phyloP scores from a whole-genome alignment of 257 asterid genomes.

The Coffea eugenioides region DNA sequence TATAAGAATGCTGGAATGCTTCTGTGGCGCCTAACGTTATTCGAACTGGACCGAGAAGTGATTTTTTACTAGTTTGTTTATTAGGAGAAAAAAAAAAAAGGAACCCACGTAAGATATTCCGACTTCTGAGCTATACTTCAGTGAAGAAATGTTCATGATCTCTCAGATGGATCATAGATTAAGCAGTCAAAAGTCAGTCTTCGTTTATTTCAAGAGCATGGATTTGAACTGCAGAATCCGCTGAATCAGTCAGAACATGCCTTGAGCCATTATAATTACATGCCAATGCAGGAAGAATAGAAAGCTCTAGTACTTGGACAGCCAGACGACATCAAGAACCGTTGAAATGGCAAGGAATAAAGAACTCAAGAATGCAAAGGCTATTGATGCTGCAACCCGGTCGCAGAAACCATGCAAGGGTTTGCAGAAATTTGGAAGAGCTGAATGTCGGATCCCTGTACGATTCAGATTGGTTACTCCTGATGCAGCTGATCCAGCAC shows the following conservation, averaged over 20 bases:
- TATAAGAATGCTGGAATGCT: not conserved
- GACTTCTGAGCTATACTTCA: not conserved
- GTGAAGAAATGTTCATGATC: not conserved
- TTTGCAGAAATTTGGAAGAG: slow-evolving; percentile 84
- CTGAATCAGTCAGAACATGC: not conserved
- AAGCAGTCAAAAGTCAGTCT: too few relatives aligned
- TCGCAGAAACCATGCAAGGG: slow-evolving; percentile 67
- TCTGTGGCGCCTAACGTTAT: not conserved
- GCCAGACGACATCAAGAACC: slow-evolving; percentile 63
- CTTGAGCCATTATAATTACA: not conserved
- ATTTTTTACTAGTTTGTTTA: not conserved
- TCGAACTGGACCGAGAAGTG: not conserved
- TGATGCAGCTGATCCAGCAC: slow-evolving; percentile 91
- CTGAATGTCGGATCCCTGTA: slow-evolving; percentile 68
- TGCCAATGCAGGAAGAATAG: not conserved
- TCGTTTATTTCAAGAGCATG: not conserved
- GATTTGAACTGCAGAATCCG: not conserved
- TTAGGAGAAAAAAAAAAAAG: too few relatives aligned
- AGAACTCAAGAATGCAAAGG: slow-evolving; percentile 61
- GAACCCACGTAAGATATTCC: not conserved
- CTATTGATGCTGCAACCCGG: slow-evolving; percentile 70
- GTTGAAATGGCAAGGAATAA: slow-evolving; percentile 60
- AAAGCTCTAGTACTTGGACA: slow-evolving; percentile 32
- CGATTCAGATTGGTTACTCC: slow-evolving; percentile 81
- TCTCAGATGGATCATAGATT: not conserved